Conservation (phyloP, 2,329 filamentous ascomycete species). For the Helotiales sp. region DNA sequence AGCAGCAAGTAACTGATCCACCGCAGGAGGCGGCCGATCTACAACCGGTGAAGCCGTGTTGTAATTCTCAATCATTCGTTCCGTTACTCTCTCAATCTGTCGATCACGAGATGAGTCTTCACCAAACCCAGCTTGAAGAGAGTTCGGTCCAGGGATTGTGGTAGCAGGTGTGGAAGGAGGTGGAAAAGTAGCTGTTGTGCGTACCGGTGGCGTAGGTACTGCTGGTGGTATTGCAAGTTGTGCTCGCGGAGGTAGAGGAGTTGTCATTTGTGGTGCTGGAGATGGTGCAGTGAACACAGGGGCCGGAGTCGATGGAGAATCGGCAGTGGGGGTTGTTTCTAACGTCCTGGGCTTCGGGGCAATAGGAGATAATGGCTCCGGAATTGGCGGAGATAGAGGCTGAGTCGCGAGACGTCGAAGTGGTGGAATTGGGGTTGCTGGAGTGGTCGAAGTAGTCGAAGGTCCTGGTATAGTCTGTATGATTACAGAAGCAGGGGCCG, state of each 20-base stretch:
- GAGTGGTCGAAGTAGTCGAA: not conserved
- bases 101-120: not conserved
- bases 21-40: not conserved
- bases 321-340: not conserved
- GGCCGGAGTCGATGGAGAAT: not conserved
- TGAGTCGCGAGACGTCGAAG: not conserved
- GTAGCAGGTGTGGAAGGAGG: too few relatives aligned
- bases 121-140: not conserved
- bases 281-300: too few relatives aligned
- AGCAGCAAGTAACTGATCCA: not conserved
- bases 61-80: constrained; percentile 23
- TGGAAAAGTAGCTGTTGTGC: too few relatives aligned
- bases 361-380: not conserved
- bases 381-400: not conserved
- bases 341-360: not conserved
- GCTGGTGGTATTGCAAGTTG: too few relatives aligned
- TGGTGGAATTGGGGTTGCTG: not conserved
- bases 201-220: too few relatives aligned
- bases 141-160: not conserved
- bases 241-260: too few relatives aligned
- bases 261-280: too few relatives aligned
- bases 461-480: not conserved
- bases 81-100: constrained; percentile 18
- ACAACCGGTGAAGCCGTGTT: constrained; percentile 5
- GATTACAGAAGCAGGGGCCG: not conserved